A percentile compares a stretch with the other conserved stretches of the same genome.
These are phyloP conservation scores for Botrytis pseudocinerea DNA, from an alignment of 2,329 filamentous ascomycete genomes.

Conservation along the genomic window DNA sequence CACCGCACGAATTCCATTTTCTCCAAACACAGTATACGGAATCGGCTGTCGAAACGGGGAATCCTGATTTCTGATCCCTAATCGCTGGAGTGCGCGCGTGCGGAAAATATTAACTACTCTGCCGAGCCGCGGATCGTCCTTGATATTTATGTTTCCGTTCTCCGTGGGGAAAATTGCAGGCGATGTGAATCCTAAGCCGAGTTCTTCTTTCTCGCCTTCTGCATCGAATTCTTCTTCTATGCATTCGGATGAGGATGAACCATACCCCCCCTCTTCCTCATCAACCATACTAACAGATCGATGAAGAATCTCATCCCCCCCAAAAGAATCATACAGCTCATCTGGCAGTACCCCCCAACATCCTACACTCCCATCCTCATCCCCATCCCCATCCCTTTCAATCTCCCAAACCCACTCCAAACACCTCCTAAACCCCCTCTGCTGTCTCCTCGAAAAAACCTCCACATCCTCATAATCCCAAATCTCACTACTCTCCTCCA, in stretches of 20 bases:
- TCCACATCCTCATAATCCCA: background rate
- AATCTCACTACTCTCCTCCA: background rate
- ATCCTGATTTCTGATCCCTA: background rate
- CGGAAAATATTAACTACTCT: background rate
- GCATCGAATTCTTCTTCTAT: background rate
- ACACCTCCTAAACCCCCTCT: background rate
- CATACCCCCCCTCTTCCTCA: background rate
- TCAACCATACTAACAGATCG: background rate
- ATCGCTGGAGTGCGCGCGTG: background rate
- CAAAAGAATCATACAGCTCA: background rate
- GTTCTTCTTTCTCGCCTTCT: background rate
- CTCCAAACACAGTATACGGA: background rate
- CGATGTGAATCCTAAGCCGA: no score
- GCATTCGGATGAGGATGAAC: background rate
- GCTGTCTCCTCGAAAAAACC: background rate
- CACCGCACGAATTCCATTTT: background rate
- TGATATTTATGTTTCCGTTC: no score
- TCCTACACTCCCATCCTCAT: background rate
- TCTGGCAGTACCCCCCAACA: background rate
- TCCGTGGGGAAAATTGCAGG: no score
- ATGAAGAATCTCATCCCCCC: background rate
- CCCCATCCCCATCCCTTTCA: background rate
- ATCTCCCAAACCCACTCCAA: background rate
- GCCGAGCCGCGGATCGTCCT: background rate
- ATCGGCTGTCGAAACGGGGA: background rate